A percentile compares a stretch with the other conserved stretches of the same genome.
Conservation (phyloP, 257 asterid species). For the Misopates orontium region DNA sequence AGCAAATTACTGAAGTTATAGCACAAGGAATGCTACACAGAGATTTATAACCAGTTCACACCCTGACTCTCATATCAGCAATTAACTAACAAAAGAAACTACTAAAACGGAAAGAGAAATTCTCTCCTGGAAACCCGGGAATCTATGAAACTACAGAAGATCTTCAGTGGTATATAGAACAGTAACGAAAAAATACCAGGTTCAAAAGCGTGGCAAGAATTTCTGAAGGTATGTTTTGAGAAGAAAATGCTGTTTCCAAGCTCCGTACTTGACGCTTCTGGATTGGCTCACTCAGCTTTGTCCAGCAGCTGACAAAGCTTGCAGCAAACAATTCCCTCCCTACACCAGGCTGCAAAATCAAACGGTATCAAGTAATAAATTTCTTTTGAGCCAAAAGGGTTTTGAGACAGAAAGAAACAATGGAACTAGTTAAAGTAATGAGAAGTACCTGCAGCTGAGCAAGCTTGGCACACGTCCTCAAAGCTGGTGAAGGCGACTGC, state of each 20-base stretch:
- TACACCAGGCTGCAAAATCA: conserved; percentile 80
- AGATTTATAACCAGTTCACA: conserved; percentile 5
- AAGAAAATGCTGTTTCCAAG: conserved; percentile 98
- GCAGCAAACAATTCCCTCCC: conserved; percentile 99
- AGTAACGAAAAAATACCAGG: conserved; percentile 56
- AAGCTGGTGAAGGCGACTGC: conserved; percentile 98
- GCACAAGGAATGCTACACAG: conserved; percentile 1
- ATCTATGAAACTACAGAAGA: conserved; percentile 13
- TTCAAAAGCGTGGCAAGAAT: conserved; percentile 96
- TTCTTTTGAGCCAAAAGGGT: conserved; percentile 6
- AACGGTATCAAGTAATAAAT: conserved; percentile 31
- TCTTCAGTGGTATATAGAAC: conserved; percentile 4
- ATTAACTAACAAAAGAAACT: too few species aligned
- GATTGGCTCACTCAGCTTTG: conserved; percentile 75
- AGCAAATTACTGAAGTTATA: conserved; percentile 3
- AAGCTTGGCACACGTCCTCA: conserved; percentile 93
- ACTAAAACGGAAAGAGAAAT: conserved; percentile 8
- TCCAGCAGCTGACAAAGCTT: conserved; percentile 99
- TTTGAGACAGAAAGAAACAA: conserved; percentile 21
- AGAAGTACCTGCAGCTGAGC: conserved; percentile 87
- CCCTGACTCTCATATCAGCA: too few species aligned
- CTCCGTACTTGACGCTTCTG: conserved; percentile 84
- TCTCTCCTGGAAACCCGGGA: conserved; percentile 8
- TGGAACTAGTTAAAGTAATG: conserved; percentile 11
- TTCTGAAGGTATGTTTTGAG: conserved; percentile 97